Percentiles rank a stretch among this genome's conserved stretches.
These are phyloP conservation scores for Rhododendron ovatum DNA, from an alignment of 148 eudicot genomes.

Conservation along the genomic window DNA sequence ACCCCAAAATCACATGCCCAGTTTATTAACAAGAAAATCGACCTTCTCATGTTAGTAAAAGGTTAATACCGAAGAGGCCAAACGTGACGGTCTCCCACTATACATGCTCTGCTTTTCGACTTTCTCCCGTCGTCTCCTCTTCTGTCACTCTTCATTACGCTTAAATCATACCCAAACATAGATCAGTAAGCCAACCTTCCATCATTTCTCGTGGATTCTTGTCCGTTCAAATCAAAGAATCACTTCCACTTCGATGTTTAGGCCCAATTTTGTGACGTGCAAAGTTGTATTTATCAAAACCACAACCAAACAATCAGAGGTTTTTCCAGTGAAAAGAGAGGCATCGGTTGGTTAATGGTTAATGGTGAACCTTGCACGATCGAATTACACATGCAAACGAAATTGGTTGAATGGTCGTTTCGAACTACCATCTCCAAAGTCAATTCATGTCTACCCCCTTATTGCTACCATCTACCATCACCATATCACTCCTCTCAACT, in stretches of 20 bases:
- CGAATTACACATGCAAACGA: too few species aligned
- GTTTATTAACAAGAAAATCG: neutral
- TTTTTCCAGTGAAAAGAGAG: too few species aligned
- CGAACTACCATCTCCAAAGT: too few species aligned
- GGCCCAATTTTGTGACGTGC: neutral
- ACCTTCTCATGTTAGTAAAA: neutral
- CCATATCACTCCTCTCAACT: too few species aligned
- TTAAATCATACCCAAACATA: neutral
- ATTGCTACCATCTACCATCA: too few species aligned
- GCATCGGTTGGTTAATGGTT: too few species aligned
- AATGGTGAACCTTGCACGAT: neutral
- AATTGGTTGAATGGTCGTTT: too few species aligned
- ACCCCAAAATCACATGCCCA: neutral
- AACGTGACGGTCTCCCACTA: neutral
- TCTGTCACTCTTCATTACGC: neutral
- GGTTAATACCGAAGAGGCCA: neutral
- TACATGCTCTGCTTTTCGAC: neutral
- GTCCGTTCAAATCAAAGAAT: neutral
- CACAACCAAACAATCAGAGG: neutral
- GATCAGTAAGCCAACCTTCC: neutral
- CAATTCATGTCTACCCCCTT: too few species aligned
- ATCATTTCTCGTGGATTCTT: neutral
- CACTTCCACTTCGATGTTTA: neutral
- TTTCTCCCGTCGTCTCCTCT: neutral
- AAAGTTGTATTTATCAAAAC: neutral